Conservation (phyloP, 2,329 filamentous ascomycete genomes). For the Trichoderma endophyticum region DNA sequence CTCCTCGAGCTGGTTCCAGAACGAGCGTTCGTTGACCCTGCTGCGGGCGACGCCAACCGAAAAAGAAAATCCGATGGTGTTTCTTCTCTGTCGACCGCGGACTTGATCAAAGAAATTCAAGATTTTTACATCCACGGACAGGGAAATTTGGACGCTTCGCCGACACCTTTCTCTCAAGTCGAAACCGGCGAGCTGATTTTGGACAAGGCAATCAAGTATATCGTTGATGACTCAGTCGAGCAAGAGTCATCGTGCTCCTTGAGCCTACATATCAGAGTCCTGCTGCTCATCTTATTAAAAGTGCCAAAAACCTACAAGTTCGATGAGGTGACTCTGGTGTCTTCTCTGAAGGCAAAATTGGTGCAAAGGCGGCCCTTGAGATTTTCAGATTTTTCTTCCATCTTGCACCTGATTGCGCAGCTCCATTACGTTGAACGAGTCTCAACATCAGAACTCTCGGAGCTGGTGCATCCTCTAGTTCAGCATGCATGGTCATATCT, state of each 20-base stretch:
- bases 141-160: conserved; percentile 61
- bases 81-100: conserved; percentile 32
- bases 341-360: conserved; percentile 50
- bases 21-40: conserved; percentile 51
- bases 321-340: conserved; percentile 47
- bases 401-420: conserved; percentile 56
- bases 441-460: conserved; percentile 50
- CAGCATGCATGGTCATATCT: conserved; percentile 75
- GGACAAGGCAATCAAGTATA: conserved; percentile 54
- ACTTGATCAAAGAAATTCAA: conserved; percentile 59
- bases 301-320: conserved; percentile 41
- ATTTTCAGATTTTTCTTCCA: conserved; percentile 57
- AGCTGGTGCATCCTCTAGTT: conserved; percentile 66
- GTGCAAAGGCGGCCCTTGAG: conserved; percentile 37
- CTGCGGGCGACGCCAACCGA: conserved; percentile 18
- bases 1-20: conserved; percentile 64
- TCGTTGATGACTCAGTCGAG: conserved; percentile 46
- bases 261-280: conserved; percentile 56
- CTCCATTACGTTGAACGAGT: conserved; percentile 55
- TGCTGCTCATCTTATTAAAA: conserved; percentile 58
- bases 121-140: conserved; percentile 69
- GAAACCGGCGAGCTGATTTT: conserved; percentile 62
- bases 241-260: conserved; percentile 45
- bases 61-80: conserved; percentile 17
- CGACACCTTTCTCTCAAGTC: conserved; percentile 56